Evolutionary conservation across 2,329 filamentous ascomycete genomes (phyloP), one percentile per base, ranked within the genome.

Genomic region (Helotiales sp.): DNA sequence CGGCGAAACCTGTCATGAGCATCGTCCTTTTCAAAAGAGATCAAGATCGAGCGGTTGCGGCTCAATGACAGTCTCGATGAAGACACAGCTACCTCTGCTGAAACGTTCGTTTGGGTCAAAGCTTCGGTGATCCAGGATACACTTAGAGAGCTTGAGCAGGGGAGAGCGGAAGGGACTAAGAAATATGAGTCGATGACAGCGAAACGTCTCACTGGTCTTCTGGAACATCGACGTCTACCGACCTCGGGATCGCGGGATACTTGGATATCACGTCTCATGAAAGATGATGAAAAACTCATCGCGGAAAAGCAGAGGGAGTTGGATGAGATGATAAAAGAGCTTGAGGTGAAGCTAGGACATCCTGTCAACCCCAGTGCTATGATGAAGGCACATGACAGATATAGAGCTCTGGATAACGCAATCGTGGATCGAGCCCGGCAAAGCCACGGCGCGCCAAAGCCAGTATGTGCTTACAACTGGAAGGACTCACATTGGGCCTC

Each of bases 401-500:
- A 33, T 12, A n/a, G 42, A 19, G 3, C 3, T 3, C 36, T 40
- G 7, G 31, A 57, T 1, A 22, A 48, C 1, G 19, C 52, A 4
- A 2, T 22, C 5, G 42, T 44, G 10, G 22, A n/a, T 27, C 13
- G 38, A 25, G 17, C 34, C 57, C n/a, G 22, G 36, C 19, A 17
- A 19, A 40, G 17, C n/a, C 25, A 13, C 25, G 13, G 10, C 51
- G 55, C 36, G 38, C 5, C 57, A 17, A 29, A 34, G 27, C 13
- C 24, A 52, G 27, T 55, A 1, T 65, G 62, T 22, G 54, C 61
- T 17, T 67, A 64, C 31, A 42, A 65, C 30, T 63, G 60, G 59
- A 60, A 59, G 13, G 34, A 61, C 10, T 66, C 63, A 0, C 63
- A 60, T 9, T 67, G 66, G 66, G 63, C 65, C 0, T 42, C 27